phyloP scores from a whole-genome alignment of 2,329 filamentous ascomycete species.

The Colletotrichum kahawae region DNA sequence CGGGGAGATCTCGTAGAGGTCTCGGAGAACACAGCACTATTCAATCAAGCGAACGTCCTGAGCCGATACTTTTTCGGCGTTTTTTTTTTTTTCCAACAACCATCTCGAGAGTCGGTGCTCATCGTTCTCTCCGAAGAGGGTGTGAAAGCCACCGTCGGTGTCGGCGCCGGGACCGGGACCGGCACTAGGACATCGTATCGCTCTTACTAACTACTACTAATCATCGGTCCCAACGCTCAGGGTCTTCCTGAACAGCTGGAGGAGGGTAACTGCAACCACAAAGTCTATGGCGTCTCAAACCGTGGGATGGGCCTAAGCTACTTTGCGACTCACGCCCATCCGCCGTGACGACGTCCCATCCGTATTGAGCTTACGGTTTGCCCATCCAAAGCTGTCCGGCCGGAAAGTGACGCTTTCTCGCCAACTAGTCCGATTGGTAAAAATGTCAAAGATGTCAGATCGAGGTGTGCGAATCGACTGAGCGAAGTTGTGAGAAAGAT shows the following conservation, averaged over 20 bases:
- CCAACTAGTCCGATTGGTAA: not conserved
- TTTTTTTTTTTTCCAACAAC: not conserved
- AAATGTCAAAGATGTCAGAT: not conserved
- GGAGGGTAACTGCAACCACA: not conserved
- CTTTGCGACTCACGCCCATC: not conserved
- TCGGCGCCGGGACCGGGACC: not conserved
- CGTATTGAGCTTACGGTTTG: not conserved
- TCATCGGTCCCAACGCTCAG: not conserved
- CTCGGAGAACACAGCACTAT: not conserved
- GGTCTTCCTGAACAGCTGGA: not conserved
- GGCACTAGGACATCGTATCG: not conserved
- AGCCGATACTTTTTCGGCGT: not conserved
- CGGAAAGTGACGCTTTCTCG: not conserved
- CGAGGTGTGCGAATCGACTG: not conserved
- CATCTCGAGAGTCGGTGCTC: not conserved
- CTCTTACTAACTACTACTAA: not conserved
- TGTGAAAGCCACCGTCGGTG: not conserved
- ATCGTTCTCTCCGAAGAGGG: conserved; percentile 12
- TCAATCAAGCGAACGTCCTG: not conserved
- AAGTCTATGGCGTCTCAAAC: not conserved
- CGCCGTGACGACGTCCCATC: not conserved
- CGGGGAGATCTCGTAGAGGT: not conserved
- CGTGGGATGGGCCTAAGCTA: not conserved
- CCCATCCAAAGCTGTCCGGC: not conserved
- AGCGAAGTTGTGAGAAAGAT: not conserved